Evolutionary conservation across 257 asterid species (phyloP), one percentile per base, ranked within the genome.

Genomic region (Solanum sparsipilum): DNA sequence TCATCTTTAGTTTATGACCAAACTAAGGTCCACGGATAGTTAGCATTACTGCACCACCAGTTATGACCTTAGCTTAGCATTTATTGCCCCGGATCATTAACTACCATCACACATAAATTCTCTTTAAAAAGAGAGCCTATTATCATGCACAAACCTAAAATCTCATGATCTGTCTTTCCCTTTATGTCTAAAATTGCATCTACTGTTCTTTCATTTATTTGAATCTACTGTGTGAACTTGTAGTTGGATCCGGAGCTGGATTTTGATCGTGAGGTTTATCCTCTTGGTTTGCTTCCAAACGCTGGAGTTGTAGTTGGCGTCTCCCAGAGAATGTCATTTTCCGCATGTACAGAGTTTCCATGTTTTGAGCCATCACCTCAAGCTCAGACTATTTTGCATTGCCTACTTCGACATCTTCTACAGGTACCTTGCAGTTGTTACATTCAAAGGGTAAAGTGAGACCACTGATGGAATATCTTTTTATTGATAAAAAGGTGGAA

Each of bases 191-290:
- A 39, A 52, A 27, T 31, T 20, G 8, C 27, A 82, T 56, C 7
- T 82, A 21, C 46, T 31, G 25, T 72, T 86, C 71, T 73, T 90
- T 87, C 84, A 89, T 63, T 70, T 68, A 83, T 90, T 52, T 88
- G 82, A 58, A 70, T 65, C 56, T 90, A 90, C 90, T 90, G 44
- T 89, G 88, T 90, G 91, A 87, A 90, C 70, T 73, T 88, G 87
- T 92, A 97, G 99, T 91, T 97, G 98, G 99, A 97, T 87, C 99
- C 99, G 9, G 99, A 97, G 90, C 94, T 97, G 92, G 99, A 97
- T 90, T 97, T 97, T 91, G 99, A 97, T 90, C 98, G 99, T 83
- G 99, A 97, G 94, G 98, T 97, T 32, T 97, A 97, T 88, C 99
- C 99, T n/a, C 96, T 97, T 89, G 99, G 99, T 90, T 91, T 97